Percentiles rank a stretch among this genome's conserved stretches.
These are phyloP conservation scores for Pezicula rhizophila DNA, from an alignment of 2,329 filamentous ascomycete species.

Conservation along the genomic window DNA sequence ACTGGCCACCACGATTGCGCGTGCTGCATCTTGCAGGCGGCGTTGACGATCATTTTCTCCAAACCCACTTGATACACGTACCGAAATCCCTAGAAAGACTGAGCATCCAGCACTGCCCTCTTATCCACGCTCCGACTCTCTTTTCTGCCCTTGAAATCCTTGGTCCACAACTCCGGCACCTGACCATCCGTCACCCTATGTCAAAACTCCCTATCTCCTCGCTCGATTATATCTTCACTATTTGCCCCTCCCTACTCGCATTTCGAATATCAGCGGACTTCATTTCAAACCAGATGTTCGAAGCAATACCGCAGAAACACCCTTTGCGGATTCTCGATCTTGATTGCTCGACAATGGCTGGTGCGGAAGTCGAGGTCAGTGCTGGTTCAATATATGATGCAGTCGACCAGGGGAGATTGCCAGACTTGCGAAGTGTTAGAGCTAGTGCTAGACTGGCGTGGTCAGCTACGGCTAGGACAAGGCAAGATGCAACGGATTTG, in stretches of 20 bases:
- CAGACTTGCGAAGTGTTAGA: slow-evolving; percentile 24
- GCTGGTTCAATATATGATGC: slow-evolving; percentile 20
- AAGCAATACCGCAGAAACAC: slow-evolving; percentile 10
- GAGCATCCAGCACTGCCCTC: slow-evolving; percentile 27
- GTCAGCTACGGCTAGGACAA: slow-evolving; percentile 18
- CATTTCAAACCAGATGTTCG: slow-evolving; percentile 21
- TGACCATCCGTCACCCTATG: slow-evolving; percentile 29
- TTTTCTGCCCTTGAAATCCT: slow-evolving; percentile 14
- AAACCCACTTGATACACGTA: slow-evolving; percentile 14
- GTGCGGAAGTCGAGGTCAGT: slow-evolving; percentile 18
- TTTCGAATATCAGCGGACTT: slow-evolving; percentile 28
- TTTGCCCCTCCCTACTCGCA: slow-evolving; percentile 20
- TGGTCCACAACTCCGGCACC: slow-evolving; percentile 20
- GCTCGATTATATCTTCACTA: slow-evolving; percentile 17
- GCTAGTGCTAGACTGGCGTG: slow-evolving; percentile 26
- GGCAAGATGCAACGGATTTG: slow-evolving; percentile 19
- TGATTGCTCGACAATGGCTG: slow-evolving; percentile 23
- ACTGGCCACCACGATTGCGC: slow-evolving; percentile 25
- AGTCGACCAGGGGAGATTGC: slow-evolving; percentile 20
- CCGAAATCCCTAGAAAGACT: slow-evolving; percentile 18
- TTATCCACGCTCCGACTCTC: slow-evolving; percentile 16
- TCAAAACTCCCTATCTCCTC: slow-evolving; percentile 15
- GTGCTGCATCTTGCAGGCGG: slow-evolving; percentile 27
- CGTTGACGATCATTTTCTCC: slow-evolving; percentile 23
- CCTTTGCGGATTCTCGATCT: slow-evolving; percentile 26